Conservation (phyloP, 2,329 filamentous ascomycete species). For the Cercospora zeina region DNA sequence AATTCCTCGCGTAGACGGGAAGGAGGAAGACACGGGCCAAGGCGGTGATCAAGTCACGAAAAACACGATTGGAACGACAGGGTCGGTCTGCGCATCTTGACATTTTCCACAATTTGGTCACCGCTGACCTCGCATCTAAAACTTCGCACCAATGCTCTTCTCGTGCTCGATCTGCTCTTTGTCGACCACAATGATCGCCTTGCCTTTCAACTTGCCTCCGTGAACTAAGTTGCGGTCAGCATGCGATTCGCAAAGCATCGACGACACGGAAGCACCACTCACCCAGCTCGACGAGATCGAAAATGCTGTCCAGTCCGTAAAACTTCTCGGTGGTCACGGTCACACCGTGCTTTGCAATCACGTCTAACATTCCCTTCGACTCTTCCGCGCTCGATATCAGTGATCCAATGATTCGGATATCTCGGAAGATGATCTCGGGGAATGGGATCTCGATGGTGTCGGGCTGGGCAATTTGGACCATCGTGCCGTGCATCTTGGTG, state of each 20-base stretch:
- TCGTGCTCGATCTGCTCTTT: constrained; percentile 50
- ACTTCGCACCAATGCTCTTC: constrained; percentile 42
- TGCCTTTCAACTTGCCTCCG: constrained; percentile 57
- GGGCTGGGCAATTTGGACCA: constrained; percentile 61
- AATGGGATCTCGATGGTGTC: constrained; percentile 45
- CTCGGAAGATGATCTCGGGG: constrained; percentile 55
- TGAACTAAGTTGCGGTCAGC: constrained; percentile 41
- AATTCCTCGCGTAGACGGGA: constrained; percentile 62
- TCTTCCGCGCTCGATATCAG: constrained; percentile 41
- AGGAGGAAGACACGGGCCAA: too few relatives aligned
- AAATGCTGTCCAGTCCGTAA: constrained; percentile 54
- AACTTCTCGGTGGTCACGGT: constrained; percentile 55
- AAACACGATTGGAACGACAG: not conserved
- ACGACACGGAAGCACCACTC: not conserved
- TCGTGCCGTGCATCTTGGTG: constrained; percentile 60
- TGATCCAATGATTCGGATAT: constrained; percentile 53
- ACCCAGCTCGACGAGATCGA: constrained; percentile 48
- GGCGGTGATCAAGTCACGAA: not conserved
- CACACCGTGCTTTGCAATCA: constrained; percentile 46
- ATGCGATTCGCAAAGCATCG: not conserved
- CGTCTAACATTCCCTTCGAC: constrained; percentile 40
- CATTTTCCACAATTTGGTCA: not conserved
- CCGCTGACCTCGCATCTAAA: constrained; percentile 22
- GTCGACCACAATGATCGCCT: constrained; percentile 57
- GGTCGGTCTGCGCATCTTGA: not conserved